Conservation (phyloP, 2,329 filamentous ascomycete species). For the Fusarium setosum region DNA sequence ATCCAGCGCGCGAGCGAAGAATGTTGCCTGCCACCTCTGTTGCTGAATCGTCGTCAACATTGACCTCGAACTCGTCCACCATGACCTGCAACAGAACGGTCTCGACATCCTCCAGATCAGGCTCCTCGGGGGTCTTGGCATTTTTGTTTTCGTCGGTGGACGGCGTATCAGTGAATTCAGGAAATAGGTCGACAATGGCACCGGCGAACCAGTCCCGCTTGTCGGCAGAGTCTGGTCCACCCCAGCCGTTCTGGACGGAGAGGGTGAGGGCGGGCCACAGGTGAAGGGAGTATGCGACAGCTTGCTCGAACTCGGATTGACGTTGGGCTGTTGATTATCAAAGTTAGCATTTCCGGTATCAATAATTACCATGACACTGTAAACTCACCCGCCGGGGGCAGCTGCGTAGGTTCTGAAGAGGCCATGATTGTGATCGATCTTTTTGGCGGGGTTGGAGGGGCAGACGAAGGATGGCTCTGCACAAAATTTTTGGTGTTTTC, state of each 20-base stretch:
- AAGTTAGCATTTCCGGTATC: conserved; percentile 1
- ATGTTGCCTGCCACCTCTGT: conserved; percentile 80
- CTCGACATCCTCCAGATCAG: conserved; percentile 85
- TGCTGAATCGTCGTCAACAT: conserved; percentile 89
- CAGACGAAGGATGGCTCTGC: conserved; percentile 35
- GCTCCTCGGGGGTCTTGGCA: conserved; percentile 55
- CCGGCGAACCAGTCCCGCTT: conserved; percentile 98
- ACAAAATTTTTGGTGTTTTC: conserved; percentile 46
- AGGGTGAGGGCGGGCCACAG: conserved; percentile 90
- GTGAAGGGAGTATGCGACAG: conserved; percentile 85
- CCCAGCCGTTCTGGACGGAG: conserved; percentile 89
- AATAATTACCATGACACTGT: not conserved
- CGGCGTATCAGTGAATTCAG: conserved; percentile 66
- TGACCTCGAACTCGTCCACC: conserved; percentile 94
- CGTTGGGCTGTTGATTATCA: conserved; percentile 58
- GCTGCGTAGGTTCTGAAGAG: conserved; percentile 44
- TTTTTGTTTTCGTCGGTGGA: conserved; percentile 28
- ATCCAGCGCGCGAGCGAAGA: conserved; percentile 73
- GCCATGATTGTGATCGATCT: conserved; percentile 43
- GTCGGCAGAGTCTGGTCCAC: conserved; percentile 82
- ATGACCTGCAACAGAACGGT: conserved; percentile 88
- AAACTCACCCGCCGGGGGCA: conserved; percentile 47
- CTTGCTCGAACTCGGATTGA: conserved; percentile 82
- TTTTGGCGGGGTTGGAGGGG: conserved; percentile 48
- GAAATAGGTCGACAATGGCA: conserved; percentile 84